Evolutionary conservation across 2,329 filamentous ascomycete genomes (phyloP), one percentile per base, ranked within the genome.

Genomic region (Coleophoma eucalyptorum): DNA sequence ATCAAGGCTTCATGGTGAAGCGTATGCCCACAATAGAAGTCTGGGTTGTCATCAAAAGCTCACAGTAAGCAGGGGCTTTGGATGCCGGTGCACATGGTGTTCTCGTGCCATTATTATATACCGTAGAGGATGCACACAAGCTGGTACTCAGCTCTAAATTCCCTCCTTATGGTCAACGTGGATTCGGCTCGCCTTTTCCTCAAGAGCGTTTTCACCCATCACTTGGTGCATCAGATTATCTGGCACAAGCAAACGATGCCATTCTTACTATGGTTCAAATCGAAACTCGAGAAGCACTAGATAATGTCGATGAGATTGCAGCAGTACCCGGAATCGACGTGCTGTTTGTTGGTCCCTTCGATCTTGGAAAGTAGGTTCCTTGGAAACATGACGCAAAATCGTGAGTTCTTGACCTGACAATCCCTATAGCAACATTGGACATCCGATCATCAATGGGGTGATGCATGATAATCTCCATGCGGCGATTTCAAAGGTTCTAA

Each of bases 241-340:
- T 82, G 46, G 73, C 79, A 57, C 72, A 79, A 49, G 79, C 79
- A 43, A 82, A 83, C 59, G 71, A 74, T 8, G 73, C 74, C 31
- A 71, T 87, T 19, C 63, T 87, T 51, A 84, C 80, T 15, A 83
- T 86, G 69, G 80, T 86, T 11, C 84, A 87, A 65, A 86, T 87
- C 48, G 84, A 87, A 68, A 86, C 84, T 0, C 70, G 72, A 53
- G 82, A 85, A 62, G 83, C 83, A 1, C 69, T 87, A 13, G 76
- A 81, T 1, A 67, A 69, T 12, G 76, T 86, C 1, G 81, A 86
- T 33, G 79, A 78, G 44, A 87, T 87, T 63, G 81, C 81, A 40
- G 72, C 76, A 18, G 71, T 84, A 19, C 68, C 80, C 3, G 80
- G 80, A 3, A 71, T 87, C 19, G 84, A 87, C 54, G 76, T 83